phyloP scores from a whole-genome alignment of 2,329 filamentous ascomycete species.

The Penicillium fuscoglaucum region DNA sequence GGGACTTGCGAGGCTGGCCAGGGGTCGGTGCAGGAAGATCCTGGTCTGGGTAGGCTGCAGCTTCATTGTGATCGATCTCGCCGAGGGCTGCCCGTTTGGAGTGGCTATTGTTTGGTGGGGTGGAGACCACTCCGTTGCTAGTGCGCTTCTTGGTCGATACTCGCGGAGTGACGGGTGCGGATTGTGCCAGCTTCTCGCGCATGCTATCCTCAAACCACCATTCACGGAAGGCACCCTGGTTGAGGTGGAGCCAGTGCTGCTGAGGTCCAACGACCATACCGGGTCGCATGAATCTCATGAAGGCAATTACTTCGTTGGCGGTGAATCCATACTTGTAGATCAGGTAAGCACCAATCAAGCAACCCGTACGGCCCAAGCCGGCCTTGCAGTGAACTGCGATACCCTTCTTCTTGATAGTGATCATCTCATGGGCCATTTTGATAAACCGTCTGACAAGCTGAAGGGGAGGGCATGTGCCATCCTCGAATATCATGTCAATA shows the following conservation, averaged over 20 bases:
- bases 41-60: constrained; percentile 62
- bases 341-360: constrained; percentile 93
- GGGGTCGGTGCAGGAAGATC: constrained; percentile 93
- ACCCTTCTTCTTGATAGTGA: constrained; percentile 83
- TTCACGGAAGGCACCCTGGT: constrained; percentile 95
- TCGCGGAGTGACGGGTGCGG: constrained; percentile 57
- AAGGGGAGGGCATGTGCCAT: constrained; percentile 90
- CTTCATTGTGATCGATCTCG: constrained; percentile 82
- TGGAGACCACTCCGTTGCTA: constrained; percentile 71
- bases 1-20: constrained; percentile 89
- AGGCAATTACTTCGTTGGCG: constrained; percentile 94
- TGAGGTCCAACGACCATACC: constrained; percentile 99
- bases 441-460: constrained; percentile 93
- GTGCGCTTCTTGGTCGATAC: constrained; percentile 62
- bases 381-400: constrained; percentile 99
- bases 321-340: constrained; percentile 98
- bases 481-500: constrained; percentile 99
- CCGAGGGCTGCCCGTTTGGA: constrained; percentile 83
- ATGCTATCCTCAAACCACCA: constrained; percentile 86
- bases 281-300: constrained; percentile 98
- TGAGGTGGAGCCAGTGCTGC: constrained; percentile 97
- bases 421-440: constrained; percentile 89
- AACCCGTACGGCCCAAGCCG: constrained; percentile 90
- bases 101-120: constrained; percentile 76
- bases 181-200: constrained; percentile 76